A percentile compares a stretch with the other conserved stretches of the same genome.
phyloP scores from a whole-genome alignment of 2,329 filamentous ascomycete species.

The Fusarium dlaminii region DNA sequence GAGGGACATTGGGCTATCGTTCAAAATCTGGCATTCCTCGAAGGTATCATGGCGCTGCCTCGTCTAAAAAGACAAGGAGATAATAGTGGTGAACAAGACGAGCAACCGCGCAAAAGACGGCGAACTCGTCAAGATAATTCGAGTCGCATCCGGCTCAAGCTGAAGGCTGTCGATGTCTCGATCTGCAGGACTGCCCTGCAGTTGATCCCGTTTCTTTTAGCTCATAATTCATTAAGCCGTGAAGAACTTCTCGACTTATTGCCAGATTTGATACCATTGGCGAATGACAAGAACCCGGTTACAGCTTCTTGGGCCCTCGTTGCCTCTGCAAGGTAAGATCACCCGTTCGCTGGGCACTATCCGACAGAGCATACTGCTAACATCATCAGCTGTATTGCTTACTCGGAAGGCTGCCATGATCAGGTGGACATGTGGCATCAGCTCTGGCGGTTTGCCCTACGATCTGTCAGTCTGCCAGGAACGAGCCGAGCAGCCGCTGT shows the following conservation, averaged over 20 bases:
- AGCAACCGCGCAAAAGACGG: conserved; percentile 64
- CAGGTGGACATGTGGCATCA: conserved; percentile 69
- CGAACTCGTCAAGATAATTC: conserved; percentile 52
- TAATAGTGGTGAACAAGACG: conserved; percentile 44
- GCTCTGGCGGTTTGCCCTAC: conserved; percentile 77
- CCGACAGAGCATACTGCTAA: conserved; percentile 34
- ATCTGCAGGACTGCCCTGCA: conserved; percentile 64
- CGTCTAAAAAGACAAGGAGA: conserved; percentile 35
- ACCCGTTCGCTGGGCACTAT: not conserved
- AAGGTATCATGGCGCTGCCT: conserved; percentile 55
- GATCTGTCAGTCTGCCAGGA: conserved; percentile 74
- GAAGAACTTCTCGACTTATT: conserved; percentile 67
- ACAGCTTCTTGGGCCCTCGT: conserved; percentile 85
- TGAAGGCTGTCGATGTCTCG: conserved; percentile 56
- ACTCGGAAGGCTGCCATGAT: conserved; percentile 47
- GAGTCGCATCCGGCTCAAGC: conserved; percentile 59
- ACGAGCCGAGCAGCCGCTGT: conserved; percentile 82
- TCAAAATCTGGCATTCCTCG: conserved; percentile 67
- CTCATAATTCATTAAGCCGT: conserved; percentile 54
- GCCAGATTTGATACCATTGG: conserved; percentile 64
- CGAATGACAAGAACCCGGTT: conserved; percentile 74
- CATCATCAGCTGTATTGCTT: conserved; percentile 45
- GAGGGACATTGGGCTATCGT: conserved; percentile 70
- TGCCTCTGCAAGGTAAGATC: conserved; percentile 76
- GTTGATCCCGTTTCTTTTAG: conserved; percentile 65